phyloP scores from a whole-genome alignment of 2,329 filamentous ascomycete genomes.

The Xylaria sp. region DNA sequence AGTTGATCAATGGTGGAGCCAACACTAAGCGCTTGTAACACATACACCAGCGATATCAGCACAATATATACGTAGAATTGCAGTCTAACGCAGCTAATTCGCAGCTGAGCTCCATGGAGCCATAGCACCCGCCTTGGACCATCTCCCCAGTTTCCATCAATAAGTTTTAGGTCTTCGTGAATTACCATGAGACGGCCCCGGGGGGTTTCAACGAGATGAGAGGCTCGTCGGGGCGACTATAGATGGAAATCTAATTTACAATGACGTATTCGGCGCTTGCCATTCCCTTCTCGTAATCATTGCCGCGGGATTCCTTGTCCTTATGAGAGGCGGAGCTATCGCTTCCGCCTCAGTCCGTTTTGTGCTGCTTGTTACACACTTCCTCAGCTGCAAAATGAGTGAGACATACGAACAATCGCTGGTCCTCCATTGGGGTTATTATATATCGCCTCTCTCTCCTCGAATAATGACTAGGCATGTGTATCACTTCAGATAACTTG shows the following conservation, averaged over 20 bases:
- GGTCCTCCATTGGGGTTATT: not conserved
- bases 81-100: not conserved
- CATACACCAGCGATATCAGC: not conserved
- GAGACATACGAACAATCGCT: conserved; percentile 6
- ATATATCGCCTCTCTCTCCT: not conserved
- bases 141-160: not conserved
- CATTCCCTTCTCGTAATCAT: not conserved
- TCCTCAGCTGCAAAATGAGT: not conserved
- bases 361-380: not conserved
- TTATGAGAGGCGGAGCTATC: conserved; percentile 36
- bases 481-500: not conserved
- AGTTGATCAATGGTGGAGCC: not conserved
- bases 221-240: conserved; percentile 13
- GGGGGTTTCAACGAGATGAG: not conserved
- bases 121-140: conserved; percentile 7
- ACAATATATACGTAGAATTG: not conserved
- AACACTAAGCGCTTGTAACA: not conserved
- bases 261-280: not conserved
- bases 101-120: not conserved
- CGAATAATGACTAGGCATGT: not conserved
- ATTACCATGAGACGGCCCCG: not conserved
- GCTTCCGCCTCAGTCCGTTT: conserved; percentile 30
- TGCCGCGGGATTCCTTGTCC: conserved; percentile 28
- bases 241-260: not conserved
- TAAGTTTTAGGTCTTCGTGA: not conserved